Evolutionary conservation across 306 rosid species (phyloP), one percentile per base, ranked within the genome.

Genomic region (Sindora glabra): DNA sequence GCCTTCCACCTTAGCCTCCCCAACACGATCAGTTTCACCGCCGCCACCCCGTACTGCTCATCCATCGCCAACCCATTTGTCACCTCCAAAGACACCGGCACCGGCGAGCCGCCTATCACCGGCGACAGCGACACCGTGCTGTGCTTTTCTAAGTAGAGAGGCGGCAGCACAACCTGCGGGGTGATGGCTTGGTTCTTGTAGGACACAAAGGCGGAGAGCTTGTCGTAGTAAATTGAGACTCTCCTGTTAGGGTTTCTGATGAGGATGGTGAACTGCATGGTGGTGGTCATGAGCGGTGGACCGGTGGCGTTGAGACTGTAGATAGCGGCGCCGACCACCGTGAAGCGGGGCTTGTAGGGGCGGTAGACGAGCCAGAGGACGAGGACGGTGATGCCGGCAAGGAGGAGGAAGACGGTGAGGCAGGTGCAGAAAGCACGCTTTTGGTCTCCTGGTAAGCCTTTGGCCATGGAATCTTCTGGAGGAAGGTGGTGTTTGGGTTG

Each of bases 1-100:
- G 81, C 56, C 52, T 76, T 86, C 98, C 98, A 91, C 61, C 84
- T 74, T 32, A 91, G 19, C 77, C 90, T 77, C 17, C 98, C 98
- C 77, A 48, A 34, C 15, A 91, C 7, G 33, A 70, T 81, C 37
- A 88, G 41, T 48, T 80, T 85, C 60, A 91, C 19, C 13, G 56
- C 74, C 77, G 88, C 76, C 56, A 81, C 86, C 9, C 98, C 96
- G 26, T 74, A 76, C 0, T 46, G 30, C 80, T 78, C 76, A 33
- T 87, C 98, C 68, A 19, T 59, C 29, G n/a, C 60, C 50, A 86
- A 10, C 30, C 86, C 85, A 8, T 74, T 74, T 2, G 48, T 30
- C 48, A 73, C 86, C 50, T 74, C 95, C 58, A 6, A 24, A 18
- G 98, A 65, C 60, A 81, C 87, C 1, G 96, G 79, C 58, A 86